These are phyloP conservation scores for Aspergillus aculeatus DNA, from an alignment of 2,329 filamentous ascomycete species.

Conservation along the genomic window DNA sequence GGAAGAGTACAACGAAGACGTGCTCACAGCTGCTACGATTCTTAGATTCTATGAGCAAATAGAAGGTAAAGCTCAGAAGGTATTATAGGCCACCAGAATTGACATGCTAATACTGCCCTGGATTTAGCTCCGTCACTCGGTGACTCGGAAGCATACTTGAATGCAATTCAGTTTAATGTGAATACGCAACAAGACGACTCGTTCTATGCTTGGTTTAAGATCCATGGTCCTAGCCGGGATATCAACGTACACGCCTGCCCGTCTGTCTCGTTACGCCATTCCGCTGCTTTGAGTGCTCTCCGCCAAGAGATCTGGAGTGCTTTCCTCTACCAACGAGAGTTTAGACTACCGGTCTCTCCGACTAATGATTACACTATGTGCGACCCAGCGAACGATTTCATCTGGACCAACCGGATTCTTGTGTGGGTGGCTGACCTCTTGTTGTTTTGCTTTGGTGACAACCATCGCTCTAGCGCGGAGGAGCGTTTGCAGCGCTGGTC, in stretches of 20 bases:
- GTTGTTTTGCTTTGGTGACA: conserved; percentile 57
- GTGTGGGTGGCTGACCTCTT: conserved; percentile 62
- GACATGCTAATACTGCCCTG: conserved; percentile 35
- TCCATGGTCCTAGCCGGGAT: conserved; percentile 15
- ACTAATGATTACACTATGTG: no score
- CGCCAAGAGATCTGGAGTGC: conserved; percentile 50
- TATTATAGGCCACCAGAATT: conserved; percentile 23
- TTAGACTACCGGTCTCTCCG: conserved; percentile 55
- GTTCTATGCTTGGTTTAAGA: conserved; percentile 17
- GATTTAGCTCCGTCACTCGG: conserved; percentile 8
- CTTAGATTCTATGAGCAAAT: conserved; percentile 59
- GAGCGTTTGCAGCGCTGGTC: conserved; percentile 30
- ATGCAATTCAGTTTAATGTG: conserved; percentile 17
- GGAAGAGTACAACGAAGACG: conserved; percentile 50
- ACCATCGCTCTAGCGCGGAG: neutral
- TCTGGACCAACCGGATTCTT: conserved; percentile 61
- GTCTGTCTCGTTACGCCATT: conserved; percentile 36
- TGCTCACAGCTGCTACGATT: conserved; percentile 58
- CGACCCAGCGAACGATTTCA: conserved; percentile 47
- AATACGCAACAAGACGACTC: conserved; percentile 13
- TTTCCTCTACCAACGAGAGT: conserved; percentile 41
- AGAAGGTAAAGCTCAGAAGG: conserved; percentile 47
- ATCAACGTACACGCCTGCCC: conserved; percentile 13
- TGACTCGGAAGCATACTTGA: conserved; percentile 16
- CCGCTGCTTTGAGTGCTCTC: conserved; percentile 46